Base-by-base conservation (phyloP, 2,329 filamentous ascomycete genomes). In the Alternaria tenuissima region DNA sequence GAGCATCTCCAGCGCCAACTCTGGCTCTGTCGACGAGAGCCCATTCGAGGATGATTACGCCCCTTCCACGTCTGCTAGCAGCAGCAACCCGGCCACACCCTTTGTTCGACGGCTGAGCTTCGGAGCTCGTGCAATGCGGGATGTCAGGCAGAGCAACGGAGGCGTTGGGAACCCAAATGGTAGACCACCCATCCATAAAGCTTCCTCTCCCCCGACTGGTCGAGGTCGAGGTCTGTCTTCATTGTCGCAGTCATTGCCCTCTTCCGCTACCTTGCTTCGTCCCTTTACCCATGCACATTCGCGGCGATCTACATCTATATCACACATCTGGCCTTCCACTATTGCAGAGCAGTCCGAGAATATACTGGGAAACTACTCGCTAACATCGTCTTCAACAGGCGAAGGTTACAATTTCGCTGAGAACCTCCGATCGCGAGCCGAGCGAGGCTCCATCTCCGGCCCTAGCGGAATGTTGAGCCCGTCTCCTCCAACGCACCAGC, bases 321-420 rank as follows among this genome's bases (percentile, higher is more conserved):
- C 71, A 56, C 62, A 68, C 60, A 55, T 73, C 53, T 70, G 70
- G 61, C 65, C 75, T 34, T 67, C 71, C 48, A 64, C 69, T 52
- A 71, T 77, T 59, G 65, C 69, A 64, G 74, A 74, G 51, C 72
- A 76, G 66, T 65, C 74, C 59, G 67, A 76, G 56, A 64, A 66
- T 52, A 59, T 61, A 51, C 63, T 75, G 52, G 73, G 68, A 59
- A 81, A 88, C 81, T 84, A 79, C 79, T 83, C 86, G 88, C 89
- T 91, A 86, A 91, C 88, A 57, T 71, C 67, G 81, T 82, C 79
- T 73, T 80, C 81, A 81, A 81, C 87, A 94, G 91, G 92, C 85
- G 93, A 95, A 86, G 92, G 92, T 79, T 97, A 96, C 86, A 96
- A 96, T 82, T 97, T 94, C 91, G 92, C 93, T 77, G 94, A 97